phyloP scores from a whole-genome alignment of 208 protist genomes.

The Blechomonas ayalai region DNA sequence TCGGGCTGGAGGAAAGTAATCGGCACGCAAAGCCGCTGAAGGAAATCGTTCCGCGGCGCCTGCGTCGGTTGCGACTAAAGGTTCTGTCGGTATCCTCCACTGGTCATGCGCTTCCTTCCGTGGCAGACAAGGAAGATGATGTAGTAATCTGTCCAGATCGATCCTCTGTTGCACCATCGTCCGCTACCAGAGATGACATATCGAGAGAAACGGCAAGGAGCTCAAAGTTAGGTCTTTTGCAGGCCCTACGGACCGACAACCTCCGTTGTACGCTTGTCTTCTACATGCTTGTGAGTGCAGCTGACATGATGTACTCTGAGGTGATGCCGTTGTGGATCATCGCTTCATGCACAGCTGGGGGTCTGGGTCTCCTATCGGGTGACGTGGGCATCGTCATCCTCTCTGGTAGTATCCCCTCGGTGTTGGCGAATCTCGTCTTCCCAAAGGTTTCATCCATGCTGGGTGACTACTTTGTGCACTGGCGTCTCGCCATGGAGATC shows the following conservation, averaged over 20 bases:
- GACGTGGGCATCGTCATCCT: constrained; percentile 45
- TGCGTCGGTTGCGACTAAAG: no score
- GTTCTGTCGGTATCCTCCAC: neutral
- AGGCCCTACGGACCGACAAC: no score
- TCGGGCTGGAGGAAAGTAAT: constrained; percentile 16
- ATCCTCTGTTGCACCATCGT: no score
- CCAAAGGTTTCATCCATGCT: constrained; percentile 16
- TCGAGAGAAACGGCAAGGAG: no score
- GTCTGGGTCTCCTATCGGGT: constrained; percentile 21
- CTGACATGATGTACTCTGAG: constrained; percentile 40
- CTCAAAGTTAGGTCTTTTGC: no score
- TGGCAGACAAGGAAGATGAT: neutral
- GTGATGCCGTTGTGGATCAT: constrained; percentile 55
- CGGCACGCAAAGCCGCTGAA: constrained; percentile 7
- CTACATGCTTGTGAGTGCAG: constrained; percentile 52
- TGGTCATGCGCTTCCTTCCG: neutral
- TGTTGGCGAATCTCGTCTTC: constrained; percentile 43
- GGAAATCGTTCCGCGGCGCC: no score
- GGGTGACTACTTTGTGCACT: constrained; percentile 16
- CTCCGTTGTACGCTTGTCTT: no score
- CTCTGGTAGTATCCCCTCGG: constrained; percentile 27
- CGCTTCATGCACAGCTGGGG: constrained; percentile 29
- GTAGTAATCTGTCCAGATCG: no score
- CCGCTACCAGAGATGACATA: no score
- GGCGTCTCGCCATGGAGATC: constrained; percentile 15